Evolutionary conservation across 345 rosid genomes (phyloP).

Genomic region (Gossypium mustelinum): DNA sequence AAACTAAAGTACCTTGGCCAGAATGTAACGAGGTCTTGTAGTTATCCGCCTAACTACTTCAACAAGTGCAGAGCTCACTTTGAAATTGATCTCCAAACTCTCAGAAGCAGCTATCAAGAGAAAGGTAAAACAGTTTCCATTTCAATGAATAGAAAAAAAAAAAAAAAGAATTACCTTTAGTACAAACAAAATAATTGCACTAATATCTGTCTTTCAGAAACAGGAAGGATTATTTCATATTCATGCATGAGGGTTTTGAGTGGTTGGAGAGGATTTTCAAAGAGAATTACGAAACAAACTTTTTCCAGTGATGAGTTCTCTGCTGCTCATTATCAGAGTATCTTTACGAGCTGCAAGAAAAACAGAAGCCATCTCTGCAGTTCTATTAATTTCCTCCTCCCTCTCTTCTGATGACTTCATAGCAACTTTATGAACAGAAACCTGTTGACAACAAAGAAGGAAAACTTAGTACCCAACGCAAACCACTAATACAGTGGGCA

Average conservation of each 20-base stretch:
- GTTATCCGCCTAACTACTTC: slow-evolving; percentile 76
- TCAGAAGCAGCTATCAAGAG: slow-evolving; percentile 71
- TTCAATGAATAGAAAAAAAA: not conserved
- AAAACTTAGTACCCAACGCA: not conserved
- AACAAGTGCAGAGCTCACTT: slow-evolving; percentile 95
- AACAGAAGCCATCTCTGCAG: slow-evolving; percentile 69
- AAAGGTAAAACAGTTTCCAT: slow-evolving; percentile 10
- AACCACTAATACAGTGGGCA: not conserved
- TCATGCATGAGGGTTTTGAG: not conserved
- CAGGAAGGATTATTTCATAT: not conserved
- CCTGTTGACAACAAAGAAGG: slow-evolving; percentile 38
- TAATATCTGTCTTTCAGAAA: slow-evolving; percentile 5
- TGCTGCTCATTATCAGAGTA: slow-evolving; percentile 87
- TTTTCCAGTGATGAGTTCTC: slow-evolving; percentile 84
- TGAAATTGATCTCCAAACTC: slow-evolving; percentile 89
- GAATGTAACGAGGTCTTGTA: slow-evolving; percentile 87
- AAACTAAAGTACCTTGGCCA: slow-evolving; percentile 69
- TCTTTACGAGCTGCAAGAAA: slow-evolving; percentile 60
- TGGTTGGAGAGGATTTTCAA: not conserved
- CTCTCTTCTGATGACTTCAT: slow-evolving; percentile 63
- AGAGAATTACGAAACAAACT: slow-evolving; percentile 34
- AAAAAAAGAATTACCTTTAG: not conserved
- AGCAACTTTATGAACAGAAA: slow-evolving; percentile 83
- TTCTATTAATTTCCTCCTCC: slow-evolving; percentile 68
- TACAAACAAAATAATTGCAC: not conserved